Percentiles rank a stretch among this genome's conserved stretches.
phyloP scores from a whole-genome alignment of 192 early-diverging fungal genomes.

The Backusella tuberculispora region DNA sequence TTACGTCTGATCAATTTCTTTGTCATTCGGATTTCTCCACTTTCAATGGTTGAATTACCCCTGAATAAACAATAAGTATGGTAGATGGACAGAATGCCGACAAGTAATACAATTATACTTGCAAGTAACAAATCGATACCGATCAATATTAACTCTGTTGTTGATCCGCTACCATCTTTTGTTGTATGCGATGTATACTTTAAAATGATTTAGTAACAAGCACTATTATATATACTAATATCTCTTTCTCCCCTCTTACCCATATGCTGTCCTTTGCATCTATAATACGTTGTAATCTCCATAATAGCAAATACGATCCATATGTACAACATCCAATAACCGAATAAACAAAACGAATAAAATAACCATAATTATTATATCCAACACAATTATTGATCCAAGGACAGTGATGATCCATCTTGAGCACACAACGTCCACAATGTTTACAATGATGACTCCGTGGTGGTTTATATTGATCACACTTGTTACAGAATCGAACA shows the following conservation, averaged over 20 bases:
- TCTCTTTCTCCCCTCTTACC: neutral
- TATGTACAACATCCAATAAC: constrained; percentile 61
- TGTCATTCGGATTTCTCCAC: constrained; percentile 69
- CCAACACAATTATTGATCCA: constrained; percentile 92
- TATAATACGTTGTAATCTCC: constrained; percentile 54
- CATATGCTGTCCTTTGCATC: constrained; percentile 7
- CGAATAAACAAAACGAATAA: constrained; percentile 78
- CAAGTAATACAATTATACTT: constrained; percentile 68
- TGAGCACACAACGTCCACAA: constrained; percentile 79
- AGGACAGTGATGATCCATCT: constrained; percentile 90
- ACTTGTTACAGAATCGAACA: constrained; percentile 70
- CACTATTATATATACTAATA: neutral
- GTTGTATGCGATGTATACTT: neutral
- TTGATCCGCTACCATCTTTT: neutral
- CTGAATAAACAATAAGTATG: constrained; percentile 66
- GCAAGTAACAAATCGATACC: constrained; percentile 66
- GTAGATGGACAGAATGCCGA: constrained; percentile 65
- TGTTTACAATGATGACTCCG: constrained; percentile 77
- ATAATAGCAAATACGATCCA: constrained; percentile 56
- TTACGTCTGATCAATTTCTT: constrained; percentile 54
- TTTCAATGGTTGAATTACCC: constrained; percentile 81
- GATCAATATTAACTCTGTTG: constrained; percentile 3
- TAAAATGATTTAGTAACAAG: neutral
- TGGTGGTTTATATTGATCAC: constrained; percentile 70
- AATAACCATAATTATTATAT: constrained; percentile 72